phyloP scores from a whole-genome alignment of 2,329 filamentous ascomycete genomes.

The Alternaria rosae region DNA sequence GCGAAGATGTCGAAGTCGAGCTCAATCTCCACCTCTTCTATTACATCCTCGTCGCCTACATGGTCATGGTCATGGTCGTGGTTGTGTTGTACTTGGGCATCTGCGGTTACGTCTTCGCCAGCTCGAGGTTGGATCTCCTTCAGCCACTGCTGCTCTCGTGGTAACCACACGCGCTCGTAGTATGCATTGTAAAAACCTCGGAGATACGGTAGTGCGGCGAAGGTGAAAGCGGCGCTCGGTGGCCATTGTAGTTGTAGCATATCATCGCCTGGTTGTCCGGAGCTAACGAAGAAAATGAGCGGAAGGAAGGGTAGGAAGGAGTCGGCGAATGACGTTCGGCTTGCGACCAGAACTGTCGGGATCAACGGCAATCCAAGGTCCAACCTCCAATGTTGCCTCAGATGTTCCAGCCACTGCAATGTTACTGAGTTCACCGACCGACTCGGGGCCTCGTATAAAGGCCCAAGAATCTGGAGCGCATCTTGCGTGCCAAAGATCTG shows the following conservation, averaged over 20 bases:
- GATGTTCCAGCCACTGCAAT: slow-evolving; percentile 39
- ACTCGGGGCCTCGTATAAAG: slow-evolving; percentile 47
- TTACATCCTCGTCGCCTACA: slow-evolving; percentile 53
- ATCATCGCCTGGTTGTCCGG: slow-evolving; percentile 54
- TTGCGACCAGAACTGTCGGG: slow-evolving; percentile 71
- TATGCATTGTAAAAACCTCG: slow-evolving; percentile 69
- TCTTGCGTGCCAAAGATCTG: slow-evolving; percentile 71
- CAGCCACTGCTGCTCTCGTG: slow-evolving; percentile 67
- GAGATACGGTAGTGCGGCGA: slow-evolving; percentile 71
- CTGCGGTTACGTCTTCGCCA: slow-evolving; percentile 38
- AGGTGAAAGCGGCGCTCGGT: slow-evolving; percentile 69
- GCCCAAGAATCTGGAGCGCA: slow-evolving; percentile 61
- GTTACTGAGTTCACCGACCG: slow-evolving; percentile 39
- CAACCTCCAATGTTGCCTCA: slow-evolving; percentile 57
- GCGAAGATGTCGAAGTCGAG: slow-evolving; percentile 54
- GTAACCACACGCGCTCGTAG: slow-evolving; percentile 66
- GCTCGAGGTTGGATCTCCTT: slow-evolving; percentile 67
- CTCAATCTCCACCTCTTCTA: slow-evolving; percentile 58
- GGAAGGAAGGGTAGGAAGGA: slow-evolving; percentile 69
- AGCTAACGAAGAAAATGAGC: slow-evolving; percentile 66
- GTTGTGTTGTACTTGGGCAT: slow-evolving; percentile 24
- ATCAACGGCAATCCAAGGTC: slow-evolving; percentile 72
- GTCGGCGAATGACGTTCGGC: slow-evolving; percentile 70
- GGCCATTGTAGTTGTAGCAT: slow-evolving; percentile 68
- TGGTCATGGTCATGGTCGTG: slow-evolving; percentile 36